Percentiles rank a stretch among this genome's conserved stretches.
Conservation (phyloP, 441 rosid genomes). For the Croton laevigatus region DNA sequence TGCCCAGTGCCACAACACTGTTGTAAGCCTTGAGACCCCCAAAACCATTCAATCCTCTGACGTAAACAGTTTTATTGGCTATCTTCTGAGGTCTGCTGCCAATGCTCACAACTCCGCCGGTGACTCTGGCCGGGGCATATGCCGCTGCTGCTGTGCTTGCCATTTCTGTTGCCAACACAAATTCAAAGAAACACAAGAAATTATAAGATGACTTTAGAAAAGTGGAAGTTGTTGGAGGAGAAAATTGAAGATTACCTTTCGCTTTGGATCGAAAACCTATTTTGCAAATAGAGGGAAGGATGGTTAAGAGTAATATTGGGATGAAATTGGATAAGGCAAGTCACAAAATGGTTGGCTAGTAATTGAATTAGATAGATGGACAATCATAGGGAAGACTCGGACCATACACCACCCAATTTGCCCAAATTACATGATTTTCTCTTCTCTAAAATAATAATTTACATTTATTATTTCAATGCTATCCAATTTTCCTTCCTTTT, state of each 20-base stretch:
- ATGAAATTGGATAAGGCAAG: constrained; percentile 16
- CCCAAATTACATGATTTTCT: no score
- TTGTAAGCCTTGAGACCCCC: constrained; percentile 69
- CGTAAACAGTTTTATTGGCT: constrained; percentile 31
- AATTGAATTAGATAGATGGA: neutral
- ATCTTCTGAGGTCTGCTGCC: constrained; percentile 31
- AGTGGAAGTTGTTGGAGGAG: neutral
- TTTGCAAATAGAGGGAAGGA: neutral
- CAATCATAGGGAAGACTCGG: neutral
- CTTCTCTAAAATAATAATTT: no score
- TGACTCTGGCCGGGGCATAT: constrained; percentile 25
- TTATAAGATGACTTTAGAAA: neutral
- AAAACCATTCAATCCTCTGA: constrained; percentile 49
- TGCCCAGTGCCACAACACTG: constrained; percentile 49
- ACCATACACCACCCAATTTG: neutral
- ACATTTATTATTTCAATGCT: no score
- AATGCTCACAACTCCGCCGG: constrained; percentile 21
- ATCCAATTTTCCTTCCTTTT: no score
- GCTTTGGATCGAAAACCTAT: neutral
- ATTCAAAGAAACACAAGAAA: neutral
- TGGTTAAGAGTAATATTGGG: neutral
- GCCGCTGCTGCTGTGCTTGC: constrained; percentile 42
- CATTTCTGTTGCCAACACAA: constrained; percentile 26
- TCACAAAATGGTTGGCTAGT: constrained; percentile 5
- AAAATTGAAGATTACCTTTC: neutral